Evolutionary conservation across 495 filamentous ascomycete species (phyloP).

Genomic region (Aspergillus panamensis): DNA sequence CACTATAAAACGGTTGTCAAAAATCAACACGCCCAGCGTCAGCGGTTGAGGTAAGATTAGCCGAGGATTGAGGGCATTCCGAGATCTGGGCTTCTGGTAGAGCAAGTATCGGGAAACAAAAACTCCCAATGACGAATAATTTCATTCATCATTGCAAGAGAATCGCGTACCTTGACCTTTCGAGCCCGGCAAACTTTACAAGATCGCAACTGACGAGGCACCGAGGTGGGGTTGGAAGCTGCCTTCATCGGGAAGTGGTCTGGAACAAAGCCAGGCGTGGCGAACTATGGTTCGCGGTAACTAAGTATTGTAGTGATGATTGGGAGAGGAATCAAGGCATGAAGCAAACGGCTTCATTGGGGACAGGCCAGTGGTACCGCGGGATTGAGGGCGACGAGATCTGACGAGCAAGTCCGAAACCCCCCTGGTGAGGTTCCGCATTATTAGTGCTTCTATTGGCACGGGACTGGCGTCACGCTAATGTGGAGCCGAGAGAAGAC

Average conservation of each 20-base stretch:
- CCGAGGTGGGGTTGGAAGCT: conserved; percentile 18
- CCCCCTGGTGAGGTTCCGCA: conserved; percentile 3
- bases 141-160: too few relatives aligned
- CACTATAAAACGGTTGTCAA: conserved; percentile 26
- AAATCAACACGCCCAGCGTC: background rate
- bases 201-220: conserved; percentile 39
- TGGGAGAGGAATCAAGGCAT: conserved; percentile 15
- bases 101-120: too few relatives aligned
- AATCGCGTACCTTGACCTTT: conserved; percentile 42
- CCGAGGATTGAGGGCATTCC: conserved; percentile 6
- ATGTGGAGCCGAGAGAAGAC: background rate
- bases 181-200: conserved; percentile 45
- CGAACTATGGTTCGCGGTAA: background rate
- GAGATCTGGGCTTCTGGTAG: too few relatives aligned
- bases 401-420: conserved; percentile 28
- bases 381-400: conserved; percentile 35
- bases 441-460: conserved; percentile 6
- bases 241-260: conserved; percentile 25
- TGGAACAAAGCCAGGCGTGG: conserved; percentile 13
- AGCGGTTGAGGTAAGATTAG: too few relatives aligned
- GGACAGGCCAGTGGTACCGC: conserved; percentile 32
- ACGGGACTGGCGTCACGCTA: background rate
- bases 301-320: conserved; percentile 22
- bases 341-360: conserved; percentile 16
- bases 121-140: too few relatives aligned